Base-by-base conservation (phyloP, 192 early-diverging fungal genomes). In the Umbelopsis sp. region DNA sequence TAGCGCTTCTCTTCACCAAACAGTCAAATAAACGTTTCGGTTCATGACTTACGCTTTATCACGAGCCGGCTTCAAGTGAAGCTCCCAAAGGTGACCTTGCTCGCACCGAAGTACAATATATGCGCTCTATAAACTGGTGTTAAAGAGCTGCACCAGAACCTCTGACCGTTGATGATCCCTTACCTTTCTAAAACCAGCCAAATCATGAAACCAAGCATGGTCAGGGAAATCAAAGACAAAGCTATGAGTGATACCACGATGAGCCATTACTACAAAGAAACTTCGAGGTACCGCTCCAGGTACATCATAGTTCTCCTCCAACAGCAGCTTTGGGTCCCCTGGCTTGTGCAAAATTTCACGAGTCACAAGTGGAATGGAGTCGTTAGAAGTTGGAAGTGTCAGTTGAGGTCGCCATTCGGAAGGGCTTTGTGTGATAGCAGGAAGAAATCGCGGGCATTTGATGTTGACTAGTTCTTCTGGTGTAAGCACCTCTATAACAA, bases 211-310 rank as follows among this genome's bases (percentile, higher is more conserved):
- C 78, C 88, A 89, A 20, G 79, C 73, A 66, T 86, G 81, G 15
- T 88, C 89, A 6, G 88, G 88, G 41, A 82, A 86, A 37, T 80
- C 76, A 76, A 92, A 91, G 1, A 90, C 88, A 78, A 88, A 87
- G 25, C 74, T 84, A 66, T 88, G 84, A 16, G 50, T 68, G 48
- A 87, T 82, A 20, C 61, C 64, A 58, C 78, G 64, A 51, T 85
- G 81, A 1, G 85, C 78, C 80, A 92, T 78, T 12, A 87, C 75
- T 7, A 83, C 81, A 75, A 89, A 92, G 66, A 83, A 90, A 33
- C 81, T 81, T 35, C 86, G 76, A 15, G 82, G 84, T 16, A 82
- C 72, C 25, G 78, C 76, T 1, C 82, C 82, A 35, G 66, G 71
- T 12, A 87, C 71, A 46, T 78, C 74, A 47, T 84, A 86, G 11